Conservation (phyloP, 352 stramenopile genomes). For the Phytopythium vexans region DNA sequence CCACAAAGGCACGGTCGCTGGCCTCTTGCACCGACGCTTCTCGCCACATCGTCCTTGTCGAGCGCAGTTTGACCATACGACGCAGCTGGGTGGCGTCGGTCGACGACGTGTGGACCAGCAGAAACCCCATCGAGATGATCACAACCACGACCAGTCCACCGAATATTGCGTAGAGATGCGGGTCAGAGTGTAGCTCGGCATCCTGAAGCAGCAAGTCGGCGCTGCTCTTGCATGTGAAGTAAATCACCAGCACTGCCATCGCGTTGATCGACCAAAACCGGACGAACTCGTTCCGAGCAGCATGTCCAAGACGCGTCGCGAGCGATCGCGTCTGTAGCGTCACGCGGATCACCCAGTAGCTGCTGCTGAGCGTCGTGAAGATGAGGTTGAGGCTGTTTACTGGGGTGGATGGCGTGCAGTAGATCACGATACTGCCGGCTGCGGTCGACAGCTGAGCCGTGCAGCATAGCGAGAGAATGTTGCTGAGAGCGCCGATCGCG, state of each 20-base stretch:
- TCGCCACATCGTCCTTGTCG: background rate
- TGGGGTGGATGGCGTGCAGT: no score
- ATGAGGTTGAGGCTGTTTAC: no score
- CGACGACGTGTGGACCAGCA: no score
- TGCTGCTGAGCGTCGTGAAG: no score
- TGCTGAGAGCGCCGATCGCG: constrained; percentile 29
- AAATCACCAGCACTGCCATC: constrained; percentile 13
- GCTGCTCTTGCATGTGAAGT: constrained; percentile 19
- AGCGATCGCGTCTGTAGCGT: no score
- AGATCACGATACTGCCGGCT: constrained; percentile 24
- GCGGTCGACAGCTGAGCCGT: constrained; percentile 14
- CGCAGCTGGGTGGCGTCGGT: no score
- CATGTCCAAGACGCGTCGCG: no score
- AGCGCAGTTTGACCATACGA: no score
- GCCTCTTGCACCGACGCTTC: constrained; percentile 3
- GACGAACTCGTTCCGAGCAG: constrained; percentile 12
- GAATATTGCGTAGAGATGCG: constrained; percentile 33
- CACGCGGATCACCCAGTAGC: no score
- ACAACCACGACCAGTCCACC: no score
- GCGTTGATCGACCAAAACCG: constrained; percentile 14
- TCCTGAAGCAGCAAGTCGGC: constrained; percentile 18
- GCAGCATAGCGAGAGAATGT: constrained; percentile 32
- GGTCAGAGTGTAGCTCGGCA: constrained; percentile 26
- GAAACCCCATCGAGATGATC: no score
- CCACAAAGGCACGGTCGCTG: constrained; percentile 11